Base-by-base conservation (phyloP, 352 stramenopile species). In the Pythium plurisporium region DNA sequence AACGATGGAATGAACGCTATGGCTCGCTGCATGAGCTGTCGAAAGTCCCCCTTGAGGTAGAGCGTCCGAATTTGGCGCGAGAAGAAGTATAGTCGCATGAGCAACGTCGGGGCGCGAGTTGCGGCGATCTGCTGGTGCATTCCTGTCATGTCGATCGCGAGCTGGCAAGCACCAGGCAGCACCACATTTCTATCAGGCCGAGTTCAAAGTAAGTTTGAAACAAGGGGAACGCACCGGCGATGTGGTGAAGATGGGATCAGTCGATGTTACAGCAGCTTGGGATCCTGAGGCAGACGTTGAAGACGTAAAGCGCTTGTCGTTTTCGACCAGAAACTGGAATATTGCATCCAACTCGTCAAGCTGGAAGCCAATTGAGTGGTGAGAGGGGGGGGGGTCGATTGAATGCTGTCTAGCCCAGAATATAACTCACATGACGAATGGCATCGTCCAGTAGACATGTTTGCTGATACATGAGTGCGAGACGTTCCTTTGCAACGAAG, bases 401-500 rank as follows among this genome's bases (percentile, higher is more conserved):
- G 7, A 42, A 42, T 10, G 5, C 12, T 17, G 15, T 41, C 11
- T 17, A n/a, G 36, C 20, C 8, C 36, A 22, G 17, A 22, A 17
- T 19, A 27, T 8, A 20, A 34, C 38, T 19, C 79, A 94, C 84
- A 52, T 94, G 82, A 48, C 84, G 70, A 50, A 92, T 86, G 1
- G 79, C 78, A 47, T 94, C 82, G 46, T 95, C 85, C 9, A 89
- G 74, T 5, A 95, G 52, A 64, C 86, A 87, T 62, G 82, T 86
- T 50, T 93, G 82, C 56, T 89, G 81, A 55, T 93, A 95, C 77
- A 91, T 87, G 50, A 91, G 63, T 7, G 85, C 85, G 17, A 95
- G 59, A 6, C 68, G 69, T 34, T 94, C 85, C 50, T 94, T 94
- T 5, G 82, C 79, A 12, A 87, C 43, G 42, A 91, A 89, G 34